Evolutionary conservation across 2,329 filamentous ascomycete genomes (phyloP).

Genomic region (Stenocarpella maydis): DNA sequence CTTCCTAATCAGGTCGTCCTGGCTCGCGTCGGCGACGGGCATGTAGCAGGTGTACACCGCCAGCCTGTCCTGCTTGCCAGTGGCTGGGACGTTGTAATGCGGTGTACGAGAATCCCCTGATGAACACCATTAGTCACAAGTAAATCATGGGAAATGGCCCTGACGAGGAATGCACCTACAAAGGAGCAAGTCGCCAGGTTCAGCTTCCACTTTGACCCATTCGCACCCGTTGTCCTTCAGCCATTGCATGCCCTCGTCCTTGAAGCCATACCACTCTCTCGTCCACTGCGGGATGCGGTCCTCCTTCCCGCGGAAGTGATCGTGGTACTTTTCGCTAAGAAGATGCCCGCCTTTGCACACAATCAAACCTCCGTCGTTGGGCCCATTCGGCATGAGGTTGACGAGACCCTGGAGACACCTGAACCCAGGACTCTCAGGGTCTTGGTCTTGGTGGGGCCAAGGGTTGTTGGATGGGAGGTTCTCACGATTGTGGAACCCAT

Average conservation of each 20-base stretch:
- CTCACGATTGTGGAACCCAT: conserved; percentile 48
- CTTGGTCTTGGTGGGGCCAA: conserved; percentile 57
- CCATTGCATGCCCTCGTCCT: conserved; percentile 48
- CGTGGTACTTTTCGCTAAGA: conserved; percentile 46
- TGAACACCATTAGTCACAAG: not conserved
- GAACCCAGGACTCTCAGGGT: conserved; percentile 54
- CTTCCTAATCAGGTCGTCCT: conserved; percentile 52
- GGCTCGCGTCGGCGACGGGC: conserved; percentile 49
- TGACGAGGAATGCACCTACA: conserved; percentile 39
- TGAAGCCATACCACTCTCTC: conserved; percentile 47
- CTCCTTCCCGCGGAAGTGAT: conserved; percentile 44
- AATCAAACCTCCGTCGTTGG: conserved; percentile 55
- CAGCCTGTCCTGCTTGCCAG: conserved; percentile 43
- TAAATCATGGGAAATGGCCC: conserved; percentile 38
- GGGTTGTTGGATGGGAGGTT: conserved; percentile 49
- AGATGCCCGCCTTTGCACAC: conserved; percentile 42
- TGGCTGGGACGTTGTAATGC: conserved; percentile 51
- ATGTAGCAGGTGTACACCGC: conserved; percentile 51
- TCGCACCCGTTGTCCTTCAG: conserved; percentile 44
- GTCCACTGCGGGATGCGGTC: conserved; percentile 44
- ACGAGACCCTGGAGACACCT: conserved; percentile 57
- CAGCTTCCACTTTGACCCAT: conserved; percentile 50
- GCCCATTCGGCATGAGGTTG: conserved; percentile 54
- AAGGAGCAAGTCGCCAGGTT: conserved; percentile 53
- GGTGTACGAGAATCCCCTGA: conserved; percentile 37